Percentiles rank a stretch among this genome's conserved stretches.
These are phyloP conservation scores for Pythium folliculosum DNA, from an alignment of 352 stramenopile genomes.

Conservation along the genomic window DNA sequence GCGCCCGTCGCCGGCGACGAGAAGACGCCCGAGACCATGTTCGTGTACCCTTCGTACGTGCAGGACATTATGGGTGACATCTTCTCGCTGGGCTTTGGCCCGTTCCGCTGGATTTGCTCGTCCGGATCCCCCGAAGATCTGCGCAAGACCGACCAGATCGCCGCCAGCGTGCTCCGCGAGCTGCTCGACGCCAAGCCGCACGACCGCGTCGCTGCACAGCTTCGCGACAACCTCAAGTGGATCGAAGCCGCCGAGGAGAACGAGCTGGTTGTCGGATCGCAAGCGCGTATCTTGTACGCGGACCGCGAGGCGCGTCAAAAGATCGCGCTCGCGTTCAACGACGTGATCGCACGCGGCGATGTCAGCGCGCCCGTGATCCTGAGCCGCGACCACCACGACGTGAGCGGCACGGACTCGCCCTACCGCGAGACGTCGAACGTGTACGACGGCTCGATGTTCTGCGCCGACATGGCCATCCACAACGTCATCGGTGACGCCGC, in stretches of 20 bases:
- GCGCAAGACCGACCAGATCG: slow-evolving; percentile 77
- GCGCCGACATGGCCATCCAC: slow-evolving; percentile 89
- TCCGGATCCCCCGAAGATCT: slow-evolving; percentile 67
- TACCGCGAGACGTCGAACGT: slow-evolving; percentile 91
- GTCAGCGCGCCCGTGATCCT: slow-evolving; percentile 77
- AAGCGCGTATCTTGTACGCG: slow-evolving; percentile 88
- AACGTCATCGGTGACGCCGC: slow-evolving; percentile 87
- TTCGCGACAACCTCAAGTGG: slow-evolving; percentile 86
- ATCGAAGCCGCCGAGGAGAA: slow-evolving; percentile 86
- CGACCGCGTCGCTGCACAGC: slow-evolving; percentile 63
- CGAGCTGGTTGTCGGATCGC: slow-evolving; percentile 86
- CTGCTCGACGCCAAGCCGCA: slow-evolving; percentile 52
- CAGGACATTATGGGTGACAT: slow-evolving; percentile 93
- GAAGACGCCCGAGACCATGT: slow-evolving; percentile 57
- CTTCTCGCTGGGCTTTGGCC: slow-evolving; percentile 89
- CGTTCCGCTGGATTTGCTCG: slow-evolving; percentile 90
- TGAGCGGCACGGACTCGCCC: slow-evolving; percentile 85
- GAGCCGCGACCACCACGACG: slow-evolving; percentile 88
- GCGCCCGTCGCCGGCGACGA: slow-evolving; percentile 69
- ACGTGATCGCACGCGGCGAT: slow-evolving; percentile 68
- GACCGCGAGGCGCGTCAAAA: slow-evolving; percentile 73
- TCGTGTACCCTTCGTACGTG: slow-evolving; percentile 89
- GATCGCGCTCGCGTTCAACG: slow-evolving; percentile 86
- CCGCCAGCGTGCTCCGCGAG: slow-evolving; percentile 63
- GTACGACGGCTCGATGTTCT: slow-evolving; percentile 84